Evolutionary conservation across 257 asterid genomes (phyloP).

Genomic region (Solanum rostratum): DNA sequence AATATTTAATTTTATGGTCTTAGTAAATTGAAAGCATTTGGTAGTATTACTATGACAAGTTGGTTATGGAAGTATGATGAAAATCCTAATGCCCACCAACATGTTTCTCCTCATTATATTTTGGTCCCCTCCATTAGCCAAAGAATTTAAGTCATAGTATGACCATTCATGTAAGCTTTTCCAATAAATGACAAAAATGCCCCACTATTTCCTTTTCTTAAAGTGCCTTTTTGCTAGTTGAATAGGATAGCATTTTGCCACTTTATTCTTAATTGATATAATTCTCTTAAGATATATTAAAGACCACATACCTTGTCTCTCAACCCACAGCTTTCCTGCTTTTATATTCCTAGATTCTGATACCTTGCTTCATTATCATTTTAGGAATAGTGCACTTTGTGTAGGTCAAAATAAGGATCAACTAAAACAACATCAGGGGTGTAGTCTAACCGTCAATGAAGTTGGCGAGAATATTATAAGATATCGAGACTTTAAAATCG

Average conservation of each 20-base stretch:
- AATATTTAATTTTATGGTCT: too few species aligned
- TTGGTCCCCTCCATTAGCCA: conserved; percentile 19
- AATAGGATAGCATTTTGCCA: conserved; percentile 17
- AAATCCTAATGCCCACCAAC: conserved; percentile 4
- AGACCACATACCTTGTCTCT: conserved; percentile 2
- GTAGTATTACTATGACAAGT: not conserved
- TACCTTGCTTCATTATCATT: conserved; percentile 23
- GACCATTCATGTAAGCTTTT: conserved; percentile 17
- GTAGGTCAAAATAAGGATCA: not conserved
- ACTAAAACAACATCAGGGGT: not conserved
- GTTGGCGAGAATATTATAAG: not conserved
- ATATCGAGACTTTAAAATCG: not conserved
- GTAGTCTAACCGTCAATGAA: not conserved
- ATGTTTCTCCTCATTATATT: not conserved
- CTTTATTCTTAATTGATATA: conserved; percentile 23
- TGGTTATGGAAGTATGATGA: not conserved
- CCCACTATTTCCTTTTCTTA: conserved; percentile 15
- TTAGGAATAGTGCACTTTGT: conserved; percentile 1
- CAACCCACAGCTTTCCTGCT: not conserved
- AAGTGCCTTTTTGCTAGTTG: conserved; percentile 20
- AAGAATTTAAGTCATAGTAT: conserved; percentile 6
- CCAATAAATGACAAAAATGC: conserved; percentile 21
- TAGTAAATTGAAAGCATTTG: too few species aligned
- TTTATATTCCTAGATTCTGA: conserved; percentile 26
- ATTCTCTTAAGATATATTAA: conserved; percentile 7